These are phyloP conservation scores for Heritiera littoralis DNA, from an alignment of 345 rosid genomes.

Conservation along the genomic window DNA sequence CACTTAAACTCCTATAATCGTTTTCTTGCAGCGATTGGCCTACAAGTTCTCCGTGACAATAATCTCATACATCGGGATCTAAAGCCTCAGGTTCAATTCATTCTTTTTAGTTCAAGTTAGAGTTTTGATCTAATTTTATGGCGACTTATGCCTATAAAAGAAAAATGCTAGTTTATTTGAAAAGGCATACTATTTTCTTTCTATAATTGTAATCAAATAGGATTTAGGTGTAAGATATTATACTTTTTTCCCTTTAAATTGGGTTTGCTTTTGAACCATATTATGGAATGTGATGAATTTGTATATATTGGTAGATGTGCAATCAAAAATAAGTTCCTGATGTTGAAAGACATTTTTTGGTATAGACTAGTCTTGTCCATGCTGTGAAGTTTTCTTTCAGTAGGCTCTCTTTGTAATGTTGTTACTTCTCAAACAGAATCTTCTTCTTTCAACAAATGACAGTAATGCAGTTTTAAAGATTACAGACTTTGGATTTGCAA, in stretches of 20 bases:
- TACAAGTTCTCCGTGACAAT: too few species aligned
- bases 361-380: slow-evolving; percentile 17
- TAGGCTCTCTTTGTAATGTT: slow-evolving; percentile 21
- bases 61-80: slow-evolving; percentile 31
- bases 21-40: too few species aligned
- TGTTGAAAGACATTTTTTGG: slow-evolving; percentile 9
- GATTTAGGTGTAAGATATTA: too few species aligned
- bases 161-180: background rate
- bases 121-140: slow-evolving; percentile 3
- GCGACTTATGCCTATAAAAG: background rate
- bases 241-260: too few species aligned
- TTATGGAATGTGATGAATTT: slow-evolving; percentile 11
- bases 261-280: background rate
- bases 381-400: too few species aligned
- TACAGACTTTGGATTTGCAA: slow-evolving; percentile 99
- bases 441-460: slow-evolving; percentile 75
- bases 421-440: slow-evolving; percentile 70
- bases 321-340: background rate
- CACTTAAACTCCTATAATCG: too few species aligned
- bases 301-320: background rate
- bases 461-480: slow-evolving; percentile 72
- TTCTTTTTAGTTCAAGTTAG: slow-evolving; percentile 18
- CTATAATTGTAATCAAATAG: background rate
- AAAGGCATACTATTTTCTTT: background rate
- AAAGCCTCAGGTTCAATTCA: slow-evolving; percentile 84